These are phyloP conservation scores for Penicillium dipodomyicola DNA, from an alignment of 495 filamentous ascomycete species.

Conservation along the genomic window DNA sequence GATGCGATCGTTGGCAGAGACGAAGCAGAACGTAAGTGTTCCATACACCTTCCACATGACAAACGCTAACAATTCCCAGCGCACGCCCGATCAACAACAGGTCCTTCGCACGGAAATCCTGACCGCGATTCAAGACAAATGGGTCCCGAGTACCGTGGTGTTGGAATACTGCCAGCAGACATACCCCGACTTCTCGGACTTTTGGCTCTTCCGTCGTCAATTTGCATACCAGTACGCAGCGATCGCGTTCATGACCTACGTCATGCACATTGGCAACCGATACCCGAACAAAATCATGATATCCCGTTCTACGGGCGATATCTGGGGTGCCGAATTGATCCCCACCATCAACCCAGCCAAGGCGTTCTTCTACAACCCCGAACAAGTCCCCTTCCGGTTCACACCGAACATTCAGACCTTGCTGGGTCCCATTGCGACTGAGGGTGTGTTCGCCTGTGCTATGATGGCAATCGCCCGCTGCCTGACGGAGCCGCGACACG, in stretches of 20 bases:
- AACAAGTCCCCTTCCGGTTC: conserved; percentile 93
- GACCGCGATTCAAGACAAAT: conserved; percentile 85
- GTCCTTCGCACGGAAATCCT: conserved; percentile 78
- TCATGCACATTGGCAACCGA: conserved; percentile 90
- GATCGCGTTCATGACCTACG: conserved; percentile 97
- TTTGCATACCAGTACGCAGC: conserved; percentile 96
- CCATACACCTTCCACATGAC: neutral
- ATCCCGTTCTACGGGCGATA: conserved; percentile 81
- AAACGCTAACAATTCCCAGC: conserved; percentile 43
- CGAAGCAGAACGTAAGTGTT: conserved; percentile 56
- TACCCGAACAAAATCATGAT: conserved; percentile 95
- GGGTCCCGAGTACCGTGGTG: conserved; percentile 74
- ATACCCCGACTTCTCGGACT: conserved; percentile 87
- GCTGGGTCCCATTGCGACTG: conserved; percentile 91
- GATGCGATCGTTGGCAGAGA: conserved; percentile 70
- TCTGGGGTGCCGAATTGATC: conserved; percentile 95
- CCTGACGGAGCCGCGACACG: conserved; percentile 84
- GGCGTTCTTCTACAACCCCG: conserved; percentile 88
- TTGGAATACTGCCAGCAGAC: conserved; percentile 87
- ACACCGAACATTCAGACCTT: conserved; percentile 94
- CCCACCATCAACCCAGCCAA: conserved; percentile 74
- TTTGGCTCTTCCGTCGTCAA: conserved; percentile 96
- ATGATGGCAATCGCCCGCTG: conserved; percentile 95
- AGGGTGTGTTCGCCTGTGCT: conserved; percentile 88
- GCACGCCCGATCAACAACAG: conserved; percentile 63